Conservation (phyloP, 1,284 basidiomycete genomes). For the Porogramme epimiltina region DNA sequence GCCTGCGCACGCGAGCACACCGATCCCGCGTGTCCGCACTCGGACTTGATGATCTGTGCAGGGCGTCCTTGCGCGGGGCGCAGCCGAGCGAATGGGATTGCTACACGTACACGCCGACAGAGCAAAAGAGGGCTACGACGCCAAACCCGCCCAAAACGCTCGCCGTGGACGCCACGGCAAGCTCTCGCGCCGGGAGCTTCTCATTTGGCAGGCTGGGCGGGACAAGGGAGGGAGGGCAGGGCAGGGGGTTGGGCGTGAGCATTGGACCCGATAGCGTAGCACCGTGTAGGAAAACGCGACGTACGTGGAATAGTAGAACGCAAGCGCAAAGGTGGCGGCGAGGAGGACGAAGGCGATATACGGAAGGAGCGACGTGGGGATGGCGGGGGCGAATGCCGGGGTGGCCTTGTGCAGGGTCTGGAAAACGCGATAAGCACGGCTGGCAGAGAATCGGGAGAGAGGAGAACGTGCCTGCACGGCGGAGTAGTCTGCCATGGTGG, state of each 20-base stretch:
- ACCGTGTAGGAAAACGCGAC: constrained; percentile 29
- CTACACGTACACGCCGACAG: constrained; percentile 85
- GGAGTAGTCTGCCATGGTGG: constrained; percentile 43
- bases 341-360: constrained; percentile 76
- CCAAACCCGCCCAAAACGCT: constrained; percentile 84
- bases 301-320: constrained; percentile 91
- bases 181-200: constrained; percentile 68
- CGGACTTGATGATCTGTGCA: not conserved
- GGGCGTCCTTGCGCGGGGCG: not conserved
- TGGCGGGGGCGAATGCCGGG: constrained; percentile 67
- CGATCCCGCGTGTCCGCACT: constrained; percentile 1
- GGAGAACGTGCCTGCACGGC: constrained; percentile 39
- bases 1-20: constrained; percentile 1
- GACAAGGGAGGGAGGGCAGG: constrained; percentile 9
- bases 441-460: not conserved
- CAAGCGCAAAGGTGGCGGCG: constrained; percentile 72
- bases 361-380: constrained; percentile 69
- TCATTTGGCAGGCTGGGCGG: constrained; percentile 67
- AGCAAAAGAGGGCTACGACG: constrained; percentile 85
- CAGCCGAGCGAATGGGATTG: constrained; percentile 9
- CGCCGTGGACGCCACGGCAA: constrained; percentile 68
- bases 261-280: not conserved
- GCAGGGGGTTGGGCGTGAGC: constrained; percentile 1
- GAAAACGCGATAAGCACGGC: constrained; percentile 8
- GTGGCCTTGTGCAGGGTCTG: constrained; percentile 56